A percentile compares a stretch with the other conserved stretches of the same genome.
phyloP scores from a whole-genome alignment of 257 asterid species.

The Cynanchum wilfordii region DNA sequence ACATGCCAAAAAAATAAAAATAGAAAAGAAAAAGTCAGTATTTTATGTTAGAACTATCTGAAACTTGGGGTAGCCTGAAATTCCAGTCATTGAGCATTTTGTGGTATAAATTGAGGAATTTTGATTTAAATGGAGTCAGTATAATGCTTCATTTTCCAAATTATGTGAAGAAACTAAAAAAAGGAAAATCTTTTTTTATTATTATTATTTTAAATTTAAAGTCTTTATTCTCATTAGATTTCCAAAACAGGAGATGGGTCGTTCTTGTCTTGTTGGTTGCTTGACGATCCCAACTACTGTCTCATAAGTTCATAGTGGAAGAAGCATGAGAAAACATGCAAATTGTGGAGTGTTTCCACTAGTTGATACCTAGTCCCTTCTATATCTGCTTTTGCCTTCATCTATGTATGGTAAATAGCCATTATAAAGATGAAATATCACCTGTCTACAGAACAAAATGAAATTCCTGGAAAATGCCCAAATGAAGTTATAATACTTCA shows the following conservation, averaged over 20 bases:
- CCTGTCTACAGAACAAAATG: not conserved
- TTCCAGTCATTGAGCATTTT: not conserved
- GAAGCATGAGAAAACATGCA: not conserved
- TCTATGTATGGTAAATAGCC: not conserved
- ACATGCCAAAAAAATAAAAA: not conserved
- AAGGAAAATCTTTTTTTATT: too few species aligned
- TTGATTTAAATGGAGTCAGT: not conserved
- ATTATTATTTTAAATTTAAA: not conserved
- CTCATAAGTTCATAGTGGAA: not conserved
- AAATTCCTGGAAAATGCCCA: not conserved
- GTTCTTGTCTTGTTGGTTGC: not conserved
- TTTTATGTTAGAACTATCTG: not conserved
- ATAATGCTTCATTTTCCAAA: not conserved
- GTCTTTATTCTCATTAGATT: not conserved
- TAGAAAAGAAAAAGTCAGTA: not conserved
- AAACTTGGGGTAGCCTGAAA: not conserved
- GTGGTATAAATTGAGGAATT: not conserved
- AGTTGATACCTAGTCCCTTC: not conserved
- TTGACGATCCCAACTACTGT: not conserved
- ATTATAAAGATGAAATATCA: not conserved
- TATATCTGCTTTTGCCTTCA: not conserved
- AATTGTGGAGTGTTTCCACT: not conserved
- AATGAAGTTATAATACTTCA: not conserved
- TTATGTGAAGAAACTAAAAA: too few species aligned
- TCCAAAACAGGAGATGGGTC: not conserved